phyloP scores from a whole-genome alignment of 2,329 filamentous ascomycete species.

The Paecilomyces sp. region DNA sequence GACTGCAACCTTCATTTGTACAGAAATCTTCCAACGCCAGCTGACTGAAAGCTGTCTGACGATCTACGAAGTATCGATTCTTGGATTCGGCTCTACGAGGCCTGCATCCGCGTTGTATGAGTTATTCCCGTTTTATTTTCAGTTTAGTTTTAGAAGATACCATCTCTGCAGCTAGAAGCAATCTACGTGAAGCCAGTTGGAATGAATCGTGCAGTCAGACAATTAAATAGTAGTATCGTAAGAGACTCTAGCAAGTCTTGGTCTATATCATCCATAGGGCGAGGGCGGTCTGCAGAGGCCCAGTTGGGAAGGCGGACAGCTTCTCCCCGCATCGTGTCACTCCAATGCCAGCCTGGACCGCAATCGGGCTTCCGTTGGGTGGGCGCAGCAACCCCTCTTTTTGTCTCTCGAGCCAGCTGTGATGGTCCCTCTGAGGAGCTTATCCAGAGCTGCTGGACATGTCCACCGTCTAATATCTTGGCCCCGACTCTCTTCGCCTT shows the following conservation, averaged over 20 bases:
- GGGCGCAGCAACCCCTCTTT: neutral
- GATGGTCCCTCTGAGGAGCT: neutral
- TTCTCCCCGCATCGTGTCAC: neutral
- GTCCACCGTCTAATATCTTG: neutral
- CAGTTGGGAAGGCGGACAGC: too few relatives aligned
- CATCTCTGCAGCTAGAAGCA: neutral
- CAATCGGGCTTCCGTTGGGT: neutral
- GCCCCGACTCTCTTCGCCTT: neutral
- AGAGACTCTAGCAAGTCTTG: too few relatives aligned
- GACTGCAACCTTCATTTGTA: neutral
- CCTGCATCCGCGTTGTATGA: neutral
- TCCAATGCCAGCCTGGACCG: neutral
- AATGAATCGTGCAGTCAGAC: neutral
- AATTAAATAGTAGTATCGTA: too few relatives aligned
- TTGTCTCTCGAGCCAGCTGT: neutral
- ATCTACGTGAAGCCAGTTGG: neutral
- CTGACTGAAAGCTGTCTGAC: neutral
- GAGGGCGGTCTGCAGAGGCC: neutral
- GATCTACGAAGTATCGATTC: neutral
- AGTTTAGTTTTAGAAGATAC: neutral
- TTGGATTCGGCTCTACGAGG: neutral
- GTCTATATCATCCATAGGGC: too few relatives aligned
- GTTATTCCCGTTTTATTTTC: neutral
- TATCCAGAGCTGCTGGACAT: neutral
- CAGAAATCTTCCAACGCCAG: neutral